Base-by-base conservation (phyloP, 2,329 filamentous ascomycete genomes). In the Claviceps digitariae region DNA sequence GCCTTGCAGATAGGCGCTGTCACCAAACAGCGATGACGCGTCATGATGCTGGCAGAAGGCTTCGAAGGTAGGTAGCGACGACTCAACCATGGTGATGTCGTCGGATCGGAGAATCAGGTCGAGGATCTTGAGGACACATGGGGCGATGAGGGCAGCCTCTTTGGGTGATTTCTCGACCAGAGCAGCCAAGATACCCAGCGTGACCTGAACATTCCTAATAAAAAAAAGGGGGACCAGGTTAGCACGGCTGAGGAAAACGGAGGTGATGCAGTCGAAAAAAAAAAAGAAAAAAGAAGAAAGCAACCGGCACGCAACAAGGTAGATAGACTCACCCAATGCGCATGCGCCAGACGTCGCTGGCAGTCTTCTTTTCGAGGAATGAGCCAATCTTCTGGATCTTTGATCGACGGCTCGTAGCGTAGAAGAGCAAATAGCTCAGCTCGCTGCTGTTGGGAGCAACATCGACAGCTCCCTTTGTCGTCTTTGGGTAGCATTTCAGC, bases 401-500 rank as follows among this genome's bases (percentile, higher is more conserved):
- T 70, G 87, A 91, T 59, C 89, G 84, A 56, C 91, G 87, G 61
- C 90, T 95, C 66, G 87, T 94, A 57, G 88, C 90, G 74, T 98
- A 97, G 77, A 95, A 97, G 52, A 97, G 82, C 59, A 98, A 81
- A 67, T 97, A 97, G 70, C 89, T 95, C 58, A 98, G 81, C 75
- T 98, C 93, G 72, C 89, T 95, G 60, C 89, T 89, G 71, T 97
- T 97, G 46, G 93, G 90, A 72, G 91, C 94, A 65, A 95, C 89
- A 64, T 95, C 89, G 66, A 90, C 86, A 57, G 87, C 84, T 51
- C 88, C 89, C 72, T 96, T 97, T 59, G 87, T 87, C 58, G 87
- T 90, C 61, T 86, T 86, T 43, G 93, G 93, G 69, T 96, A 98
- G 75, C 91, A 97, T 74, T 95, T 96, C 59, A 96, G 80, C 60